phyloP scores from a whole-genome alignment of 2,329 filamentous ascomycete genomes.

The Septoria linicola region DNA sequence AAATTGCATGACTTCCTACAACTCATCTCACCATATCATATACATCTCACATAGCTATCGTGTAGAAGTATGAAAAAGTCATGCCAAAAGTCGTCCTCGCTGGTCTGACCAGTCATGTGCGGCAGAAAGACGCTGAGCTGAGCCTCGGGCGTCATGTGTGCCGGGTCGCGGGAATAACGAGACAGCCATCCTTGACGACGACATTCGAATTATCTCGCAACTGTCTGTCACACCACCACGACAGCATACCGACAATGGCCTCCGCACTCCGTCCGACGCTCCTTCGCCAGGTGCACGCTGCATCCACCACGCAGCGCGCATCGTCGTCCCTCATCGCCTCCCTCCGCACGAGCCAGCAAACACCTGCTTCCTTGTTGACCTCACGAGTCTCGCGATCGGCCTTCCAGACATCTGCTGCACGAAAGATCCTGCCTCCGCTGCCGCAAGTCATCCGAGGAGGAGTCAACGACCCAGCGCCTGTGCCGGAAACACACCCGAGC shows the following conservation, averaged over 20 bases:
- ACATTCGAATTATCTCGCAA: neutral
- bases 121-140: neutral
- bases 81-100: no score
- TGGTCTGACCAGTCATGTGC: slow-evolving; percentile 7
- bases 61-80: no score
- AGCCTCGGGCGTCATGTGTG: slow-evolving; percentile 15
- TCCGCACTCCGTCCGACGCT: slow-evolving; percentile 53
- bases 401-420: slow-evolving; percentile 80
- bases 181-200: slow-evolving; percentile 17
- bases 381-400: slow-evolving; percentile 59
- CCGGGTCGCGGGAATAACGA: neutral
- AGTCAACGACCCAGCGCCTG: slow-evolving; percentile 83
- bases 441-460: slow-evolving; percentile 54
- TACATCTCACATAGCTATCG: no score
- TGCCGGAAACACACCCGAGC: slow-evolving; percentile 69
- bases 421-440: slow-evolving; percentile 74
- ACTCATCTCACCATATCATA: no score
- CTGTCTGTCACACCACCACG: slow-evolving; percentile 7
- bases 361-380: slow-evolving; percentile 39
- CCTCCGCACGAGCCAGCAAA: slow-evolving; percentile 36
- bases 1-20: no score
- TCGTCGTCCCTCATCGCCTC: slow-evolving; percentile 37
- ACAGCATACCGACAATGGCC: slow-evolving; percentile 48
- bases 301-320: slow-evolving; percentile 44
- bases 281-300: slow-evolving; percentile 48